Evolutionary conservation across 2,329 filamentous ascomycete genomes (phyloP).

Genomic region (Ophiocordyceps sinensis): DNA sequence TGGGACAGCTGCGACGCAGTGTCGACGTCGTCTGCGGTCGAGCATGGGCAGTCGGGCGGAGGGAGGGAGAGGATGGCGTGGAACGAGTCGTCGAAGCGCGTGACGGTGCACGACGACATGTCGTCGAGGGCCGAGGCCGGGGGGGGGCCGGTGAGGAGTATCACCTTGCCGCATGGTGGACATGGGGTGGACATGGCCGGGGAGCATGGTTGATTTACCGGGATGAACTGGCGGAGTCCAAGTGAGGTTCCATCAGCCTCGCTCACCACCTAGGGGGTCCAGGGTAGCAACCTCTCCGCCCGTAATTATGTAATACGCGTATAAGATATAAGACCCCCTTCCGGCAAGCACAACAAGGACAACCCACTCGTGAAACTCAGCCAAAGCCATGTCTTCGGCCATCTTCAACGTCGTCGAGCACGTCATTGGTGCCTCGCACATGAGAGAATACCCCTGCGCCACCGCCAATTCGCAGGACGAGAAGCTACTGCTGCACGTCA

Average conservation of each 20-base stretch:
- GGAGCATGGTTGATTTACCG: background rate
- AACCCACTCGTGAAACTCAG: no score
- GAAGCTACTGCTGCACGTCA: constrained; percentile 57
- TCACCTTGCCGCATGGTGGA: constrained; percentile 16
- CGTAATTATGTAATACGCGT: no score
- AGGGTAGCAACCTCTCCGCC: no score
- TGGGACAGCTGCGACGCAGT: constrained; percentile 16
- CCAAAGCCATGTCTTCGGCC: constrained; percentile 3
- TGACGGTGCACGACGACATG: constrained; percentile 15
- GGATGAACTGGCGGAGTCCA: no score
- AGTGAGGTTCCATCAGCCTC: no score
- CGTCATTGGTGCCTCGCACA: constrained; percentile 57
- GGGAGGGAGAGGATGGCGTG: constrained; percentile 11
- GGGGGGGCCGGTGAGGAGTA: constrained; percentile 23
- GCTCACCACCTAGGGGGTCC: no score
- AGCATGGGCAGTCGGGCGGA: background rate
- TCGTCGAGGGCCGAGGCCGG: constrained; percentile 13
- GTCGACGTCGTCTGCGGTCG: no score
- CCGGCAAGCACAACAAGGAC: no score
- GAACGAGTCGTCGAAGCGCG: constrained; percentile 12
- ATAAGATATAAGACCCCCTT: no score
- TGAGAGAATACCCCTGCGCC: constrained; percentile 66
- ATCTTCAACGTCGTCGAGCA: constrained; percentile 61
- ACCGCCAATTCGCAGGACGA: constrained; percentile 63
- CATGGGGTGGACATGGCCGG: constrained; percentile 2